Evolutionary conservation across 2,329 filamentous ascomycete genomes (phyloP), one percentile per base, ranked within the genome.

Genomic region (Stemphylium lycopersici): DNA sequence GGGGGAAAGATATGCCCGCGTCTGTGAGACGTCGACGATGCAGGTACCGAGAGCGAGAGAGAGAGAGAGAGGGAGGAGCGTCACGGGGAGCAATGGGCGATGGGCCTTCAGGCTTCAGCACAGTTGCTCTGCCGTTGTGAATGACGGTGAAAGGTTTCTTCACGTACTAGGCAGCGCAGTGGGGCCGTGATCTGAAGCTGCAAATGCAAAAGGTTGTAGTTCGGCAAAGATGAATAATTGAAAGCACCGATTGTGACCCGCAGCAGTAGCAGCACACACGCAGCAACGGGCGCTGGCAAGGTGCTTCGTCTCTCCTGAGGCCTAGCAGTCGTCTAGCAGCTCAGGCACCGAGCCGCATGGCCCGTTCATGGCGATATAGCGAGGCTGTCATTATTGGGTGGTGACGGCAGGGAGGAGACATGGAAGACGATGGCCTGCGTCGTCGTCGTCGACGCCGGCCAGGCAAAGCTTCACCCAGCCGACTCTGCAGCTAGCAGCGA

Each of bases 271-370:
- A 29, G 46, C 37, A 38, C 36, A 42, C 46, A 61, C 56, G 22
- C 65, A 59, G 65, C 56, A 59, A 55, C 53, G 26, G 59, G 55
- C 55, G 53, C 51, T 62, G 68, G 69, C 72, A 72, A 72, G 69
- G 66, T 56, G 59, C 51, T 43, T 46, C 39, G 34, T 43, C 49
- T 69, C 66, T 55, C 32, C 48, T 55, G 50, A 66, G 66, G 50
- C 57, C 54, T 65, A 60, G 41, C 47, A 50, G 57, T 50, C 56
- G 60, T 56, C 59, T 61, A 64, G 63, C 51, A 64, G 63, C 51
- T 70, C 63, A 73, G 68, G 68, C 66, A 70, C 66, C 59, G 63
- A 66, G 67, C 69, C 66, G 65, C 65, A 63, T 54, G 48, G 62
- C 59, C 65, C 65, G 58, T 46, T 64, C 52, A 67, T 58, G 64